A percentile compares a stretch with the other conserved stretches of the same genome.
These are phyloP conservation scores for Pouteria glomerata DNA, from an alignment of 148 eudicot genomes.

Conservation along the genomic window DNA sequence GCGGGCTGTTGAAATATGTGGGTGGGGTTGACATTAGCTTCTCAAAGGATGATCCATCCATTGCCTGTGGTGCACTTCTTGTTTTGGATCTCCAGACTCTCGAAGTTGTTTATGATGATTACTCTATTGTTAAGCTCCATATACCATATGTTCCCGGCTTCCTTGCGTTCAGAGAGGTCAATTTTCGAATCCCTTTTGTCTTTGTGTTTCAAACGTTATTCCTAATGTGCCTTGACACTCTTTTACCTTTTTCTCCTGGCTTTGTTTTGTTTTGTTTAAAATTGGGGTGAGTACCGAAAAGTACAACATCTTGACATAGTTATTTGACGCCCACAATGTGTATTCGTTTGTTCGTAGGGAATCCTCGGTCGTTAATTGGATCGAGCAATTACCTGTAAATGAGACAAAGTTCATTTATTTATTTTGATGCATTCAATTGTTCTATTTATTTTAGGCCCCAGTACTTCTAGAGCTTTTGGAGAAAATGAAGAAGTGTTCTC, in stretches of 20 bases:
- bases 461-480: conserved; percentile 67
- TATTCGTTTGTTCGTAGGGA: no score
- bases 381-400: neutral
- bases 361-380: neutral
- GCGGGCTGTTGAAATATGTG: conserved; percentile 51
- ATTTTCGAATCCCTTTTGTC: neutral
- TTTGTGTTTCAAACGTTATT: neutral
- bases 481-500: conserved; percentile 64
- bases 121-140: conserved; percentile 33
- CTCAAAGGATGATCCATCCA: conserved; percentile 58
- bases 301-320: no score
- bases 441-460: conserved; percentile 52
- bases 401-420: neutral
- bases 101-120: conserved; percentile 67
- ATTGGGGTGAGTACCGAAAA: no score
- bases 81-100: conserved; percentile 54
- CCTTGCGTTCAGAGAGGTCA: conserved; percentile 92
- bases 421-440: neutral
- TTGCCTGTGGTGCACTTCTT: conserved; percentile 83
- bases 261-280: neutral
- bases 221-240: neutral
- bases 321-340: no score
- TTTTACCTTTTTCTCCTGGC: neutral
- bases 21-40: conserved; percentile 97
- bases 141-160: conserved; percentile 88